phyloP scores from a whole-genome alignment of 371 early-diverging fungal genomes.

The Nosema granulosis region DNA sequence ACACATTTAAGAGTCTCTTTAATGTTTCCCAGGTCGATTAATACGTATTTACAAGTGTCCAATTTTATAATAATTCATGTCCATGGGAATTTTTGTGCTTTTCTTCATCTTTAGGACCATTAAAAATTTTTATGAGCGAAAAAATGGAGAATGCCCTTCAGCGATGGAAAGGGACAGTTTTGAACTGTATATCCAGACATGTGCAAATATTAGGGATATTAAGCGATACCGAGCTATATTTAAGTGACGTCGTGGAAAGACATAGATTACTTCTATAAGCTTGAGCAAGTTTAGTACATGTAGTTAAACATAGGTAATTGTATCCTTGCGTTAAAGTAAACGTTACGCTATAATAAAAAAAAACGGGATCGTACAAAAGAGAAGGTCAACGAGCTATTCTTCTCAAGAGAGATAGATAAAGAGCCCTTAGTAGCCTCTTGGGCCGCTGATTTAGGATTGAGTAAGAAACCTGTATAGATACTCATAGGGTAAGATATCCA shows the following conservation, averaged over 20 bases:
- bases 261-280: not conserved
- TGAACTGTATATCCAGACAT: not conserved
- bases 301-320: not conserved
- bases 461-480: not conserved
- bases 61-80: too few species aligned
- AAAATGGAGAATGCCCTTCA: not conserved
- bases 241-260: not conserved
- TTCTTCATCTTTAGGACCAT: too few species aligned
- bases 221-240: conserved; percentile 5
- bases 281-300: not conserved
- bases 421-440: not conserved
- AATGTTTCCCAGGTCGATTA: too few species aligned
- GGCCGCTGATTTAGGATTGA: not conserved
- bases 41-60: too few species aligned
- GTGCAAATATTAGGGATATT: conserved; percentile 1
- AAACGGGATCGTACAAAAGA: not conserved
- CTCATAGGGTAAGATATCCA: not conserved
- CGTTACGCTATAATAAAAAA: not conserved
- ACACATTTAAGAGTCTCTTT: too few species aligned
- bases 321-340: not conserved
- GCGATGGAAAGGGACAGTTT: not conserved
- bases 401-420: not conserved
- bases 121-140: too few species aligned
- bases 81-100: too few species aligned
- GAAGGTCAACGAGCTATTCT: not conserved